Conservation (phyloP, 257 asterid species). For the Solanum appendiculatum region DNA sequence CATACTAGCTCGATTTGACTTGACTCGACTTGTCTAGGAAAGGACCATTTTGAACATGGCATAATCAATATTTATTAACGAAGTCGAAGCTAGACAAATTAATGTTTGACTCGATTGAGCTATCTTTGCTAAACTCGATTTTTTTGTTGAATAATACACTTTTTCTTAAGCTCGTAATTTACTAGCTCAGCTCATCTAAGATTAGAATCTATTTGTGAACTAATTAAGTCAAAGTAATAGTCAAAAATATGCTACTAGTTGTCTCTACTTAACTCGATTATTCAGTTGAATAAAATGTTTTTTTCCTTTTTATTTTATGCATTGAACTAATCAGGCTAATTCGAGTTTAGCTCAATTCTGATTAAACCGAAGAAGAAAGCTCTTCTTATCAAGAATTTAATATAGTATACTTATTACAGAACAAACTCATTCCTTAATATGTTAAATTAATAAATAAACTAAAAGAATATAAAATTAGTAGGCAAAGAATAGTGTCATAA, state of each 20-base stretch:
- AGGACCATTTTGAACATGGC: background rate
- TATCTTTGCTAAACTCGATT: background rate
- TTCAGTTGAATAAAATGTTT: background rate
- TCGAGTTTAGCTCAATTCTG: background rate
- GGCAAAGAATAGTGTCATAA: too few species aligned
- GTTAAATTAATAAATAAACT: background rate
- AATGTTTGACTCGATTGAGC: background rate
- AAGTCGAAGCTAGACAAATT: background rate
- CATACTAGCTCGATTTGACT: background rate
- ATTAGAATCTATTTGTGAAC: background rate
- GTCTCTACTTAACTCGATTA: background rate
- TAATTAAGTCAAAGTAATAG: background rate
- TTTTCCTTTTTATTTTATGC: background rate
- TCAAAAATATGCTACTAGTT: too few species aligned
- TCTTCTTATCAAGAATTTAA: background rate
- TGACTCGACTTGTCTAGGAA: background rate
- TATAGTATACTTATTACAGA: background rate
- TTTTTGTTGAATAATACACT: background rate
- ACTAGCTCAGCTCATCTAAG: background rate
- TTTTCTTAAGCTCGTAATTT: background rate
- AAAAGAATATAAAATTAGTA: too few species aligned
- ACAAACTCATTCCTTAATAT: background rate
- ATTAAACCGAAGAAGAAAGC: background rate
- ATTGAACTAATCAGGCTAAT: background rate
- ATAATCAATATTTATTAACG: background rate